A percentile compares a stretch with the other conserved stretches of the same genome.
Evolutionary conservation across 768 basidiomycete species (phyloP).

Genomic region (Xanthoconium stramineum): DNA sequence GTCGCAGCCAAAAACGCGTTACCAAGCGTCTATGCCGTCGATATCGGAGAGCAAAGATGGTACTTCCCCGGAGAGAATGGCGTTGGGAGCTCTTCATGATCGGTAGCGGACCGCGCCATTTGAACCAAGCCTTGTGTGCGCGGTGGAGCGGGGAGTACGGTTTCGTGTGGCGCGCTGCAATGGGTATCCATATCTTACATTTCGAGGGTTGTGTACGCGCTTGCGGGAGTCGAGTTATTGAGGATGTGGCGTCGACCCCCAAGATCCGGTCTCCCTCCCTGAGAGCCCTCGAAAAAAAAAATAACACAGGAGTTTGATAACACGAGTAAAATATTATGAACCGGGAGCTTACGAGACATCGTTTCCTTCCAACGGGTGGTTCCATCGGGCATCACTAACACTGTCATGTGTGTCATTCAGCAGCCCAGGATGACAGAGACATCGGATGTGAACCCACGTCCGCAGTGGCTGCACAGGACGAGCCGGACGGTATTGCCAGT

Average conservation of each 20-base stretch:
- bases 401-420: neutral
- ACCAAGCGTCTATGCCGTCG: neutral
- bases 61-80: neutral
- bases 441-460: constrained; percentile 5
- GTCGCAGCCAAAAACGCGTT: constrained; percentile 13
- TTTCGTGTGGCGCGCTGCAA: neutral
- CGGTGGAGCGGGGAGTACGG: too few relatives aligned
- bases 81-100: neutral
- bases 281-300: neutral
- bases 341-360: neutral
- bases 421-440: neutral
- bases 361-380: neutral
- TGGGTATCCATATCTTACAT: neutral
- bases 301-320: too few relatives aligned
- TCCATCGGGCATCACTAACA: neutral
- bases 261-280: neutral
- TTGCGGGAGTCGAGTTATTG: neutral
- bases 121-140: constrained; percentile 8
- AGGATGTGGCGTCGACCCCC: neutral
- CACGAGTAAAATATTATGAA: neutral
- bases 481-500: neutral
- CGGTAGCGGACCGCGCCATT: constrained; percentile 20
- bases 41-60: constrained; percentile 16
- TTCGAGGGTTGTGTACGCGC: neutral
- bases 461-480: neutral